These are phyloP conservation scores for Sorghum bicolor DNA, from an alignment of 176 grass and related monocot species.

Conservation along the genomic window Sorghum_bicolor_NCBIv3 NC_012875.2:51291001-51291500, in stretches of 20 bases:
- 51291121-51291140: slow-evolving; percentile 7
- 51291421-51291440: neutral
- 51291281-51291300: slow-evolving; percentile 9
- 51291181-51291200: slow-evolving; percentile 32
- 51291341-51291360: slow-evolving; percentile 25
- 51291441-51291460: slow-evolving; percentile 31
- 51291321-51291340: slow-evolving; percentile 34
- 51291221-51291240: slow-evolving; percentile 18
- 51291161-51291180: slow-evolving; percentile 18
- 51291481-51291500: neutral
- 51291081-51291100: neutral
- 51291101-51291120: slow-evolving; percentile 13
- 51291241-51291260: slow-evolving; percentile 23
- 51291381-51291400: slow-evolving; percentile 19
- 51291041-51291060: slow-evolving; percentile 31
- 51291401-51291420: slow-evolving; percentile 28
- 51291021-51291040: slow-evolving; percentile 25
- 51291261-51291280: slow-evolving; percentile 1
- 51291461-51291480: neutral
- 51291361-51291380: slow-evolving; percentile 32
- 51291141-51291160: slow-evolving; percentile 24
- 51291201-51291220: slow-evolving; percentile 29
- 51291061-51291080: neutral
- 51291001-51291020: slow-evolving; percentile 10
- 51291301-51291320: slow-evolving; percentile 13